Evolutionary conservation across 495 filamentous ascomycete species (phyloP), one percentile per base, ranked within the genome.

Genomic region (Lasiosphaeria ovina): DNA sequence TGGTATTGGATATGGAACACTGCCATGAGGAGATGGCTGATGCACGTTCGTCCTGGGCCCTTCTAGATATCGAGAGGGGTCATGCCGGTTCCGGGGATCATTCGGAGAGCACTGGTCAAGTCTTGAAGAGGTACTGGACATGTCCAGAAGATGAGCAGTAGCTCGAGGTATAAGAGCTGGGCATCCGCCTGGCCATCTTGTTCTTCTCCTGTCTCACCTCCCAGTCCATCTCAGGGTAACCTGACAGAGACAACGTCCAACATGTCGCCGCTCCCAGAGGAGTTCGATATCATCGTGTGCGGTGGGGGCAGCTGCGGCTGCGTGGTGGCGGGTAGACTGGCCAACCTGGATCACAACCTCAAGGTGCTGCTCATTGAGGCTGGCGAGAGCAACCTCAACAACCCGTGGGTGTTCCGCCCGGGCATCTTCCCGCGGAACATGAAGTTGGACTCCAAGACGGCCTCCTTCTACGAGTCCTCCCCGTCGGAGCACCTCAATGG

Each of bases 241-340:
- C 45, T n/a, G 2, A 31, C 24, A 24, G 24, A 24, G 24, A 24
- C 24, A 24, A 24, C 24, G 33, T 42, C 60, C 44, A 64, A 40
- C 38, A 79, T 79, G 76, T 73, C 70, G 54, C 70, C 75, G 32
- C 61, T 84, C 48, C 83, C 83, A 17, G 86, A 89, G 35, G 89
- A 93, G 75, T 88, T 92, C 62, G 89, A 93, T 68, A 90, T 93
- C 61, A 92, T 93, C 65, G 87, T 93, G 58, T 88, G 86, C 67
- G 90, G 89, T 63, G 90, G 89, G 69, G 76, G 80, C 35, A 87
- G 86, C 61, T 81, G 84, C 59, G 88, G 86, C 17, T 91, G 88
- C 72, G 90, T 92, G 42, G 86, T 91, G 61, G 89, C 89, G 49
- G 89, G 89, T 66, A 80, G 88, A 59, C 80, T 93, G 67, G 89